Evolutionary conservation across 148 eudicot species (phyloP).

Genomic region (Spergularia marina): DNA sequence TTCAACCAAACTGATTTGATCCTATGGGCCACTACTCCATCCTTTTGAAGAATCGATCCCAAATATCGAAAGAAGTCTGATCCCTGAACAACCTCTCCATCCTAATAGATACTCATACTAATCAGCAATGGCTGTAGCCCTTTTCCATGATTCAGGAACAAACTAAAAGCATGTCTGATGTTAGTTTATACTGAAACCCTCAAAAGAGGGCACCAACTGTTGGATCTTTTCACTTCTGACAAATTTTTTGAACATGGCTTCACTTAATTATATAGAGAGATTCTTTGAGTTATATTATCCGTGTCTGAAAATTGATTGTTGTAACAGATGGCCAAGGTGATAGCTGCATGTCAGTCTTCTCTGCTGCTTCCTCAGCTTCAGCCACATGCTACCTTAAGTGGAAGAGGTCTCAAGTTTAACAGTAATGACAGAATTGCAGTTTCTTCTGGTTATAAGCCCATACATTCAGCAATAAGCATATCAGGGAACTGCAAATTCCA

Average conservation of each 20-base stretch:
- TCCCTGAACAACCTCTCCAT: too few species aligned
- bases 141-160: background rate
- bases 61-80: too few species aligned
- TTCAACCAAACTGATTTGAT: too few species aligned
- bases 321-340: slow-evolving; percentile 40
- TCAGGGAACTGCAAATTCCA: slow-evolving; percentile 12
- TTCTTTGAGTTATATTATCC: background rate
- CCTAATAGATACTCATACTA: too few species aligned
- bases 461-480: slow-evolving; percentile 13
- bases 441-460: slow-evolving; percentile 23
- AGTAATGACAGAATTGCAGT: slow-evolving; percentile 14
- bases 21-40: too few species aligned
- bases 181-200: background rate
- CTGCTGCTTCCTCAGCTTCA: slow-evolving; percentile 37
- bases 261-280: background rate
- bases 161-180: too few species aligned
- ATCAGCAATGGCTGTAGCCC: background rate
- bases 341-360: slow-evolving; percentile 35
- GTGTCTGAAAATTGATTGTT: background rate
- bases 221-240: background rate
- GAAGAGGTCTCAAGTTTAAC: slow-evolving; percentile 5
- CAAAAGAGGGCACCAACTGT: background rate
- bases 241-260: background rate
- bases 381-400: slow-evolving; percentile 23
- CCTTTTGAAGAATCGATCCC: too few species aligned